Base-by-base conservation (phyloP, 202 grass and related monocot species). In the Musa balbisiana region DNA sequence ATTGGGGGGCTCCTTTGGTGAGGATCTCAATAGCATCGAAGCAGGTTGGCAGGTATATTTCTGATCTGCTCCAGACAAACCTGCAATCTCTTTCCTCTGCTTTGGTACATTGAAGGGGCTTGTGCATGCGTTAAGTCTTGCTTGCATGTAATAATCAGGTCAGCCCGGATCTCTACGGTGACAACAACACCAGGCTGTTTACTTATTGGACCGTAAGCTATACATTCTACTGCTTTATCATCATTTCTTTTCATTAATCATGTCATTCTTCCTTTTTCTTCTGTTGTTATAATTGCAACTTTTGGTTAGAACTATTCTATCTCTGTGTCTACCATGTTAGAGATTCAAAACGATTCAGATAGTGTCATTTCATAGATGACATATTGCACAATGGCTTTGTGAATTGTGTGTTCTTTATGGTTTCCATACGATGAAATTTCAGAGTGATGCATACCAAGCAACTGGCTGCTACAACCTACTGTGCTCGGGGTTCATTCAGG, bases 391-490 rank as follows among this genome's bases (percentile, higher is more conserved):
- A 43, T 6, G 33, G 33, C 33, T 43, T 43, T 43, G 33, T 43
- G 33, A 43, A 43, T 6, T 43, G 27, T 43, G 27, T 27, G 33
- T 43, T 43, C 33, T 43, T 43, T 43, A 5, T 43, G 1, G 33
- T 43, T 43, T 43, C 4, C 4, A 6, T 6, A 43, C 33, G 0
- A 54, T 54, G 70, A 53, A 72, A 72, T 72, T 27, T 77, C 81
- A 97, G 93, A 97, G 93, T 60, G 93, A 97, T 80, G 90, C 90
- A 1, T 97, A 97, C 74, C 90, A 91, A 79, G 90, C 88, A 60
- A 97, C 93, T 49, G 93, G 93, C 26, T 97, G 93, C 84, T 97
- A 93, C 88, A 97, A 97, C 81, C 82, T 97, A 26, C 76, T 93
- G 62, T 97, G 93, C 53, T 82, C 93, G 49, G 93, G 93, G 19